Percentiles rank a stretch among this genome's conserved stretches.
phyloP scores from a whole-genome alignment of 2,329 filamentous ascomycete species.

The Graphiopsis chlorocephala region DNA sequence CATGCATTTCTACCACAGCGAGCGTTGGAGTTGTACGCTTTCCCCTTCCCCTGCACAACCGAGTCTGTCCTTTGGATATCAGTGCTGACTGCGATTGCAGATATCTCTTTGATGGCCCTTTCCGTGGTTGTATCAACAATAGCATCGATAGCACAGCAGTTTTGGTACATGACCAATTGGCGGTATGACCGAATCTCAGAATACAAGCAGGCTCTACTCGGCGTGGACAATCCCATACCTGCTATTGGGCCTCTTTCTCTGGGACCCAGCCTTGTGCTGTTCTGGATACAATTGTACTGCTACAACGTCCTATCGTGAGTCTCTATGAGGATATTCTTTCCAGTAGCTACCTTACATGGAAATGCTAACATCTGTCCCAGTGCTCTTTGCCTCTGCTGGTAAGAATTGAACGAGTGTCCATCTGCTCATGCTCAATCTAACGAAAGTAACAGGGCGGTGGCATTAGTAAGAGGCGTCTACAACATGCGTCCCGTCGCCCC shows the following conservation, averaged over 20 bases:
- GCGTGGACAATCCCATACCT: slow-evolving; percentile 17
- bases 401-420: neutral
- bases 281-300: slow-evolving; percentile 23
- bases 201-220: slow-evolving; percentile 17
- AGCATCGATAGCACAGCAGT: slow-evolving; percentile 19
- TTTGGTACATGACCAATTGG: slow-evolving; percentile 20
- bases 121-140: slow-evolving; percentile 16
- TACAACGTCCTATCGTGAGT: slow-evolving; percentile 17
- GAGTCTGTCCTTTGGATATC: too few relatives aligned
- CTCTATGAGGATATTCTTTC: slow-evolving; percentile 12
- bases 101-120: slow-evolving; percentile 21
- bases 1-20: slow-evolving; percentile 17
- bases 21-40: slow-evolving; percentile 11
- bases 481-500: slow-evolving; percentile 13
- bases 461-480: slow-evolving; percentile 21
- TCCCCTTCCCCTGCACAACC: neutral
- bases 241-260: slow-evolving; percentile 21
- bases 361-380: neutral
- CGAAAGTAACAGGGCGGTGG: slow-evolving; percentile 17
- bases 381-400: slow-evolving; percentile 7
- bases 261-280: slow-evolving; percentile 21
- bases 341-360: neutral
- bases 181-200: slow-evolving; percentile 12
- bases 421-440: neutral
- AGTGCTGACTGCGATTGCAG: slow-evolving; percentile 3